These are phyloP conservation scores for Mucor plumbeus DNA, from an alignment of 371 early-diverging fungal genomes.

Conservation along the genomic window DNA sequence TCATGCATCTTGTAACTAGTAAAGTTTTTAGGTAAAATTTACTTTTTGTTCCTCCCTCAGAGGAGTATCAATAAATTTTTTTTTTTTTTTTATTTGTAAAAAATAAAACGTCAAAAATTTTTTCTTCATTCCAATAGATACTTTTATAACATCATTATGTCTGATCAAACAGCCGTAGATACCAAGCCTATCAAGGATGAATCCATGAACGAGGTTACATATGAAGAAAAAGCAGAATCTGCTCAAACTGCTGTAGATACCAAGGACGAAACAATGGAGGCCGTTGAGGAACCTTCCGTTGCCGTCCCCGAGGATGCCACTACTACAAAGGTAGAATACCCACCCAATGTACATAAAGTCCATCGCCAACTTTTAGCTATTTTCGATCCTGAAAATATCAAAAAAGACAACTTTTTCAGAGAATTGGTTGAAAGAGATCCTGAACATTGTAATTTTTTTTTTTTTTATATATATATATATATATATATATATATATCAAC, in stretches of 20 bases:
- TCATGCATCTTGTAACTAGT: no score
- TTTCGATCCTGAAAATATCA: constrained; percentile 42
- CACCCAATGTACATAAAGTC: constrained; percentile 25
- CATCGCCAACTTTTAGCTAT: constrained; percentile 38
- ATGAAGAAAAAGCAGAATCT: no score
- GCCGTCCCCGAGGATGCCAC: not conserved
- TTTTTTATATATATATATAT: no score
- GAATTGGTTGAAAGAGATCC: constrained; percentile 48
- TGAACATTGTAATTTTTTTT: constrained; percentile 44
- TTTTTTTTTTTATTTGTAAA: no score
- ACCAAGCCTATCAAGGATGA: not conserved
- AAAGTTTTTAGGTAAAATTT: no score
- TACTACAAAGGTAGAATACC: not conserved
- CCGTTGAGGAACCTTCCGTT: not conserved
- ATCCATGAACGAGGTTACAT: not conserved
- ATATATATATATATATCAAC: no score
- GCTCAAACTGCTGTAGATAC: no score
- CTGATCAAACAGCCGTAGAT: not conserved
- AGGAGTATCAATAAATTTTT: no score
- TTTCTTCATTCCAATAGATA: no score
- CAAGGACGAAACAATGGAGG: not conserved
- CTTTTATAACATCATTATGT: not conserved
- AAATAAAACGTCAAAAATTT: not conserved
- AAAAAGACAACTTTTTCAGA: constrained; percentile 48
- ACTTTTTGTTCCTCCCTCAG: no score